phyloP scores from a whole-genome alignment of 2,329 filamentous ascomycete species.

The Immersiporthe knoxdaviesiana region DNA sequence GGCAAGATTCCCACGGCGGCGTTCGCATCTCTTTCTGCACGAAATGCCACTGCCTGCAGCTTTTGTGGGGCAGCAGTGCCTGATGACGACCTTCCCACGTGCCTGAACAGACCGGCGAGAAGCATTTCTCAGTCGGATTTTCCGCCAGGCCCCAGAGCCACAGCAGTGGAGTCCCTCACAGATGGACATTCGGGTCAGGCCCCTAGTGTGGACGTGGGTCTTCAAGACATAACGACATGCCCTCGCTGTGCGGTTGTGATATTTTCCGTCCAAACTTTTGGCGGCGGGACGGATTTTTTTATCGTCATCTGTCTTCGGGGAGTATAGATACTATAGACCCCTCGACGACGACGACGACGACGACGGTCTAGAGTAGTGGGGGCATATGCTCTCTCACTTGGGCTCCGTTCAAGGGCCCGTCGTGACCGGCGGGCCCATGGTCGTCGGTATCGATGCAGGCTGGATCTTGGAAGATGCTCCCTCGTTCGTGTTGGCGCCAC shows the following conservation, averaged over 20 bases:
- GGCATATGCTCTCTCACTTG: not conserved
- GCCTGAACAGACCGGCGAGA: not conserved
- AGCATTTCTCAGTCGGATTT: not conserved
- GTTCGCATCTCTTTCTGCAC: not conserved
- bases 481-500: conserved; percentile 41
- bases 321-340: not conserved
- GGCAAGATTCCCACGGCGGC: not conserved
- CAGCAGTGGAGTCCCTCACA: not conserved
- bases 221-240: not conserved
- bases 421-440: conserved; percentile 31
- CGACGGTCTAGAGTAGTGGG: not conserved
- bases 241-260: not conserved
- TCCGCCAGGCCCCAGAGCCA: not conserved
- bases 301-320: not conserved
- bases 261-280: not conserved
- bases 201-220: not conserved
- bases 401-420: conserved; percentile 13
- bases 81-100: not conserved
- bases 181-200: not conserved
- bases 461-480: conserved; percentile 43
- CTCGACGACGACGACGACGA: too few species aligned
- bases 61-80: not conserved
- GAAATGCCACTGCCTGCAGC: not conserved
- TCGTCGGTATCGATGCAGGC: conserved; percentile 46
- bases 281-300: not conserved